Conservation (phyloP, 768 basidiomycete genomes). For the Mycena rebaudengoi region DNA sequence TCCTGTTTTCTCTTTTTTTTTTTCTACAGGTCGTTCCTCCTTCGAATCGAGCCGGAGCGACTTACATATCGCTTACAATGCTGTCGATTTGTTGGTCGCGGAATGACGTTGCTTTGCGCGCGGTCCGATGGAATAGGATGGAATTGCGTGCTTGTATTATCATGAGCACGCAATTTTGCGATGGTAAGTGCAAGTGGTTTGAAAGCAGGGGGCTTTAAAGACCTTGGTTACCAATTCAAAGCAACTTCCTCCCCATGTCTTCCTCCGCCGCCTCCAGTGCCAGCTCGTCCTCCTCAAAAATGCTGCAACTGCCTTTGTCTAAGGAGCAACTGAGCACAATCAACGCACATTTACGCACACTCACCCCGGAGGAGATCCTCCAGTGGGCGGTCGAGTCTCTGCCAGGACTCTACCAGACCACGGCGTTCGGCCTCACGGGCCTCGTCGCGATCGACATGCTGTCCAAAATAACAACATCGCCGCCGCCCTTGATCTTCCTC, state of each 20-base stretch:
- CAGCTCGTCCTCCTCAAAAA: constrained; percentile 36
- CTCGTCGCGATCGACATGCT: constrained; percentile 96
- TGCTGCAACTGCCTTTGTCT: constrained; percentile 64
- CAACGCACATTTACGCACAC: constrained; percentile 76
- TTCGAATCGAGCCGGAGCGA: too few species aligned
- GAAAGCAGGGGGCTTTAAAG: background rate
- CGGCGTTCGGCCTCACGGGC: constrained; percentile 96
- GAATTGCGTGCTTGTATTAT: too few species aligned
- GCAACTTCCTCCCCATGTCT: background rate
- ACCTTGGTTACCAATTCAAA: background rate
- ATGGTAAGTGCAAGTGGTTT: too few species aligned
- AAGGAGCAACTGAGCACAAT: constrained; percentile 66
- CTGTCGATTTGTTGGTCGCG: too few species aligned
- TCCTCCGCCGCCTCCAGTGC: constrained; percentile 16
- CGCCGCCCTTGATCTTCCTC: constrained; percentile 92
- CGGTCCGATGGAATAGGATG: too few species aligned
- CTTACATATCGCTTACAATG: too few species aligned
- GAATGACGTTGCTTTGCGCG: too few species aligned
- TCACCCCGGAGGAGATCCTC: constrained; percentile 86
- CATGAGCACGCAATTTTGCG: too few species aligned
- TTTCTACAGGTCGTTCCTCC: too few species aligned
- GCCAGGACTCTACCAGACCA: constrained; percentile 89
- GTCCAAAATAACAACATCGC: constrained; percentile 72
- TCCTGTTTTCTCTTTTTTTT: too few species aligned
- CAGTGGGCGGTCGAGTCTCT: constrained; percentile 84